Conservation (phyloP, 2,329 filamentous ascomycete species). For the Hortaea werneckii region DNA sequence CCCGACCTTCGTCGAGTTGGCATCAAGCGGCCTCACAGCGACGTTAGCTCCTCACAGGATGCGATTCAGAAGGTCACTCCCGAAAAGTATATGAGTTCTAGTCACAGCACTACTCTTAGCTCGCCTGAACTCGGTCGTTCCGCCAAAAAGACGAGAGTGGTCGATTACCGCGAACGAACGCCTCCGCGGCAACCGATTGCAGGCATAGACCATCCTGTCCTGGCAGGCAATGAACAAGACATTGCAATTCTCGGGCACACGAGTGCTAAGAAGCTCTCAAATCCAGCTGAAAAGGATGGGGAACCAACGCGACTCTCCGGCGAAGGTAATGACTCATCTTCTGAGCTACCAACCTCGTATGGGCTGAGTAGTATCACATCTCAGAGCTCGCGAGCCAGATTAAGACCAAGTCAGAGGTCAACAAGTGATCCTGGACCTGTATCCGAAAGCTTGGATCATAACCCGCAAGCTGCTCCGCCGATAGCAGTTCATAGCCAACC, state of each 20-base stretch:
- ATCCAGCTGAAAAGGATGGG: too few species aligned
- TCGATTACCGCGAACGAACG: slow-evolving; percentile 1
- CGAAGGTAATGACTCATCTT: slow-evolving; percentile 12
- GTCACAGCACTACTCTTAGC: neutral
- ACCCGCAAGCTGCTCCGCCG: too few species aligned
- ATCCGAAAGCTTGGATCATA: too few species aligned
- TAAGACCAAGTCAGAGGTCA: slow-evolving; percentile 10
- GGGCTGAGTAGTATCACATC: slow-evolving; percentile 22
- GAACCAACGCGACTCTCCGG: slow-evolving; percentile 2
- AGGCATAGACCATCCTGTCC: too few species aligned
- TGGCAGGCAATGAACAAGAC: too few species aligned
- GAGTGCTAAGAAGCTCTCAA: too few species aligned
- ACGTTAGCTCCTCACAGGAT: neutral
- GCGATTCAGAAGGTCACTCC: neutral
- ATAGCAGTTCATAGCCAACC: too few species aligned
- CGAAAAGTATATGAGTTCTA: neutral
- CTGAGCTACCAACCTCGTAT: slow-evolving; percentile 26
- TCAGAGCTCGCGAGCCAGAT: slow-evolving; percentile 8
- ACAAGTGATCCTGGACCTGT: slow-evolving; percentile 14
- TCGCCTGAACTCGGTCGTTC: slow-evolving; percentile 7
- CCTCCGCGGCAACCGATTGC: neutral
- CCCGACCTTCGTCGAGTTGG: slow-evolving; percentile 2
- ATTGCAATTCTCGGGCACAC: too few species aligned
- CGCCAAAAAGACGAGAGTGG: slow-evolving; percentile 4
- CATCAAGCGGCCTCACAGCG: neutral